Evolutionary conservation across 2,329 filamentous ascomycete genomes (phyloP).

Genomic region (Colletotrichum tanaceti): DNA sequence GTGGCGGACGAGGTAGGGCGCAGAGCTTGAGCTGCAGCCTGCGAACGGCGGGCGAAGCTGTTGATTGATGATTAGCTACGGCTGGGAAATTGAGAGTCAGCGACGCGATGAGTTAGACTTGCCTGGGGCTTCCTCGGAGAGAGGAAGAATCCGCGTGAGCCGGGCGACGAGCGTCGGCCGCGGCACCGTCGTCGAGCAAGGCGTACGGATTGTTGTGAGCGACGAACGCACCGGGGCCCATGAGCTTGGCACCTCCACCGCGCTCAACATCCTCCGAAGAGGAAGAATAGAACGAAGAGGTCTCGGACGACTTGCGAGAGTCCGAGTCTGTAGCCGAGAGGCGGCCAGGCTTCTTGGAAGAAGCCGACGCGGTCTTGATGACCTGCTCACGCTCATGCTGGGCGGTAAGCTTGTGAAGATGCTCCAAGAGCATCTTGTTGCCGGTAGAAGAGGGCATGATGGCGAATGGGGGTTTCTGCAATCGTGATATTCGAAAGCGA

Average conservation of each 20-base stretch:
- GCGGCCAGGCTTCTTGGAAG: constrained; percentile 4
- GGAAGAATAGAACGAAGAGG: constrained; percentile 21
- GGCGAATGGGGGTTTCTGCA: not conserved
- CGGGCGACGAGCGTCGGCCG: not conserved
- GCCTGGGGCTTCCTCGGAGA: constrained; percentile 29
- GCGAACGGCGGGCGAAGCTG: constrained; percentile 21
- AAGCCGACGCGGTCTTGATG: constrained; percentile 10
- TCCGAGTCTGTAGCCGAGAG: not conserved
- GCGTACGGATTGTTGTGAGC: not conserved
- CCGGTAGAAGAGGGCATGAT: constrained; percentile 25
- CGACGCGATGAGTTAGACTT: not conserved
- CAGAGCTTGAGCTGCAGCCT: constrained; percentile 22
- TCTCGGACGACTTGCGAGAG: constrained; percentile 12
- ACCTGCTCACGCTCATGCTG: constrained; percentile 33
- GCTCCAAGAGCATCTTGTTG: constrained; percentile 33
- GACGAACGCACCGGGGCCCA: not conserved
- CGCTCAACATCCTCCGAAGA: constrained; percentile 27
- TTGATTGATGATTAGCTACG: constrained; percentile 1
- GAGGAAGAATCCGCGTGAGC: constrained; percentile 18
- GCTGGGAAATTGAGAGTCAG: not conserved
- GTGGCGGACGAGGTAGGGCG: constrained; percentile 36
- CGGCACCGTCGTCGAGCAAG: not conserved
- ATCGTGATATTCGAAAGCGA: constrained; percentile 1
- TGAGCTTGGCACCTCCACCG: constrained; percentile 22
- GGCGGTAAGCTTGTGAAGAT: constrained; percentile 23